These are phyloP conservation scores for Chondrus crispus DNA, from an alignment of 23 red algal genomes.

Conservation along the genomic window DNA sequence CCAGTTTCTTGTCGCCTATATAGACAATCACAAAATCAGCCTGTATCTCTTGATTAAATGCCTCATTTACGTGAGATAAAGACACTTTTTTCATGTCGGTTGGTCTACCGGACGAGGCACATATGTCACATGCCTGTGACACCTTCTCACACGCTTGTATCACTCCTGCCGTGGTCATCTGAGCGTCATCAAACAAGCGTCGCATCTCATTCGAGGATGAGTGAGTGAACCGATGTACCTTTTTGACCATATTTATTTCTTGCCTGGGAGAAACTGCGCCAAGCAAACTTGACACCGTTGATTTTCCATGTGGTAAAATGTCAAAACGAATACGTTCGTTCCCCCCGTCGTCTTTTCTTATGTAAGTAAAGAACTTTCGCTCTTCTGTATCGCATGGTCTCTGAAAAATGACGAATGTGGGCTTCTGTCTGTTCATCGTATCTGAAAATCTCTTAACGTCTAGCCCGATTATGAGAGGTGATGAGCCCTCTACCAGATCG, in stretches of 20 bases:
- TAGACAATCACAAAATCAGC: slow-evolving; percentile 12
- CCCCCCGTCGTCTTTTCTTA: background rate
- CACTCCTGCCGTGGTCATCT: background rate
- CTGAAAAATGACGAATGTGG: background rate
- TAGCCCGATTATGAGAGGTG: background rate
- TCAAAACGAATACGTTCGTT: background rate
- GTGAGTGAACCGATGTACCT: slow-evolving; percentile 5
- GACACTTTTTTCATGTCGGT: background rate
- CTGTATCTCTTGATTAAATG: slow-evolving; percentile 11
- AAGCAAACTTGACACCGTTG: background rate
- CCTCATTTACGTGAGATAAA: background rate
- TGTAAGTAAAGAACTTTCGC: background rate
- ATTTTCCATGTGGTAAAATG: background rate
- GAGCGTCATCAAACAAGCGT: background rate
- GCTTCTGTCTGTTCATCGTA: slow-evolving; percentile 19
- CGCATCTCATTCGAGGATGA: background rate
- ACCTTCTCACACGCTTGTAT: background rate
- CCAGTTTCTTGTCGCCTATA: background rate
- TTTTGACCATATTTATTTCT: background rate
- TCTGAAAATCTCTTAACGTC: slow-evolving; percentile 22
- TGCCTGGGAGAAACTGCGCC: no score
- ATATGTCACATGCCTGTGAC: background rate
- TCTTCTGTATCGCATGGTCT: background rate
- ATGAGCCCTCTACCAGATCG: slow-evolving; percentile 1
- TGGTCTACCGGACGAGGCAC: slow-evolving; percentile 8